These are phyloP conservation scores for Fusarium neocosmosporiellum DNA, from an alignment of 2,329 filamentous ascomycete species.

Conservation along the genomic window DNA sequence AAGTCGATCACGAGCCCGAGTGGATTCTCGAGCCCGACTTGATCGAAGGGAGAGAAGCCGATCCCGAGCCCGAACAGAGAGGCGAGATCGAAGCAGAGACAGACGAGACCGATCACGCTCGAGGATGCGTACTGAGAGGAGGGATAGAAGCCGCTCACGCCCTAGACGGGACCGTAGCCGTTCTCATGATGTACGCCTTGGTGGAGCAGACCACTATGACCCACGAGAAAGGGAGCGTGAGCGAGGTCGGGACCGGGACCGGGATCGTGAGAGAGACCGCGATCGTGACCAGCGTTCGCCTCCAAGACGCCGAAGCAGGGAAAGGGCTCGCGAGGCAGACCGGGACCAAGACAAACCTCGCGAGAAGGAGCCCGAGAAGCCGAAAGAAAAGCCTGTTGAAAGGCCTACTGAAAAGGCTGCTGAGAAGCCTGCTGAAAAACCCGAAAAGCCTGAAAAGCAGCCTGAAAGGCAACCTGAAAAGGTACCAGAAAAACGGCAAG, in stretches of 20 bases:
- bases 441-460: not conserved
- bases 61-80: constrained; percentile 40
- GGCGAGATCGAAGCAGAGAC: constrained; percentile 46
- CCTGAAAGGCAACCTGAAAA: constrained; percentile 19
- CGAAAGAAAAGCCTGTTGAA: constrained; percentile 34
- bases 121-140: constrained; percentile 42
- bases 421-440: not conserved
- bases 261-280: constrained; percentile 41
- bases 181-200: constrained; percentile 41
- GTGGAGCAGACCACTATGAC: constrained; percentile 47
- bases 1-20: constrained; percentile 51
- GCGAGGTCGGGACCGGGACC: constrained; percentile 31
- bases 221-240: constrained; percentile 48
- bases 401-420: not conserved
- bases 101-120: constrained; percentile 45
- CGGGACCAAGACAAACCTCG: constrained; percentile 37
- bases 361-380: constrained; percentile 27
- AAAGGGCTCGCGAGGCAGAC: constrained; percentile 39
- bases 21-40: constrained; percentile 46
- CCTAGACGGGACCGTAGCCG: constrained; percentile 46
- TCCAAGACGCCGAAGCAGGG: constrained; percentile 42
- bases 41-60: constrained; percentile 49
- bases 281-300: constrained; percentile 43
- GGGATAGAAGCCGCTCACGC: constrained; percentile 49
- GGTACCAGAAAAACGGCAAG: constrained; percentile 33